A percentile compares a stretch with the other conserved stretches of the same genome.
phyloP scores from a whole-genome alignment of 495 filamentous ascomycete genomes.

The Lophium mytilinum region DNA sequence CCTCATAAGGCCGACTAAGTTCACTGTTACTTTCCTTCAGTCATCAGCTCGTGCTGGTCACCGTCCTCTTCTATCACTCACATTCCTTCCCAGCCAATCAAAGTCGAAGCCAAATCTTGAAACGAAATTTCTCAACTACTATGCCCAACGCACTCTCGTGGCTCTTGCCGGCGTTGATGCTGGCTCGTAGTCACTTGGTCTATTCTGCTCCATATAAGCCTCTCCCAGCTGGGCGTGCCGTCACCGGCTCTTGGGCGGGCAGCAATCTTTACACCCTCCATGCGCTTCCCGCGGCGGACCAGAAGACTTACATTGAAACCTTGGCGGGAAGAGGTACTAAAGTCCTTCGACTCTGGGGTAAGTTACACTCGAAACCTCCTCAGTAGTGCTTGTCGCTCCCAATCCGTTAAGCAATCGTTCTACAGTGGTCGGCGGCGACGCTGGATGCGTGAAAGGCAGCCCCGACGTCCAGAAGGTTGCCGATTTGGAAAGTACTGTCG shows the following conservation, averaged over 20 bases:
- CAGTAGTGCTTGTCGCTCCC: background rate
- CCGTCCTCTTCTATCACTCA: too few relatives aligned
- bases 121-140: too few relatives aligned
- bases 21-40: too few relatives aligned
- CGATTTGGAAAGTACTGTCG: slow-evolving; percentile 26
- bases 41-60: too few relatives aligned
- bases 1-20: too few relatives aligned
- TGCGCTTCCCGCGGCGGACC: slow-evolving; percentile 29
- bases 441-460: slow-evolving; percentile 28
- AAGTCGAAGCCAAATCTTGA: too few relatives aligned
- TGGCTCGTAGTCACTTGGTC: background rate
- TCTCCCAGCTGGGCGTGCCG: background rate
- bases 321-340: slow-evolving; percentile 30
- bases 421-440: slow-evolving; percentile 12
- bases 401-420: background rate
- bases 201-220: too few relatives aligned
- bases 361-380: slow-evolving; percentile 1
- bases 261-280: slow-evolving; percentile 35
- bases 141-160: background rate
- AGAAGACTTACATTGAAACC: slow-evolving; percentile 31
- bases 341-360: slow-evolving; percentile 35
- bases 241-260: slow-evolving; percentile 26
- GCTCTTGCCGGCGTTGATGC: background rate
- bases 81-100: too few relatives aligned
- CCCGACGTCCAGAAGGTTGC: slow-evolving; percentile 15